Evolutionary conservation across 768 basidiomycete species (phyloP), one percentile per base, ranked within the genome.

Genomic region (Tremella fuciformis): DNA sequence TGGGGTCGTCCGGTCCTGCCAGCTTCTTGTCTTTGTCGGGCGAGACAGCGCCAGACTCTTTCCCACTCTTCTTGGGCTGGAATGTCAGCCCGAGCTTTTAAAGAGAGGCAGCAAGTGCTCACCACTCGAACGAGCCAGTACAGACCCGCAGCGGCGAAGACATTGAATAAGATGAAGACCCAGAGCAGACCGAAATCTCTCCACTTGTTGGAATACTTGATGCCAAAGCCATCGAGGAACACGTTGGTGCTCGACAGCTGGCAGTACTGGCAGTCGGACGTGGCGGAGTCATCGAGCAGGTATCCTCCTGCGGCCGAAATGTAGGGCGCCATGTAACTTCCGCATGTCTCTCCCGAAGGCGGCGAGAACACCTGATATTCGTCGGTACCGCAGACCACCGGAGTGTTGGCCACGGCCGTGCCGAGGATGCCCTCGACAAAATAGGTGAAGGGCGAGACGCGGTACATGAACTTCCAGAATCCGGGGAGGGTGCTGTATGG

Each of bases 401-500:
- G 64, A 16, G 89, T 80, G 9, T 85, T 88, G 66, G 88, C 84
- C 8, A 92, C 80, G 65, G 88, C 89, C 3, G 87, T 89, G 0
- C 87, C 83, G 26, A 89, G 77, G 81, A 91, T 86, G 16, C 73
- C 70, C 26, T 37, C 42, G 47, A 72, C 60, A 15, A 70, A 56
- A 18, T 63, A 49, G 16, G 63, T 69, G 70, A 71, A 74, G 2
- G 69, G 71, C 53, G 69, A 67, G 8, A 74, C 59, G 42, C 85
- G 80, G 75, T 91, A 91, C 15, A 90, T 75, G 88, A 88, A 91
- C n/a, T 80, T 80, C 86, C 86, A 89, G 80, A 88, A 89, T 24
- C 73, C 71, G 8, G 81, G 80, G 74, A 89, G 76, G 3, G 80
- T 52, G 18, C 24, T 34, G 38, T 38, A 42, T 13, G 53, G 55